Percentiles rank a stretch among this genome's conserved stretches.
Conservation (phyloP, 192 early-diverging fungal genomes). For the Entomortierella beljakovae region DNA sequence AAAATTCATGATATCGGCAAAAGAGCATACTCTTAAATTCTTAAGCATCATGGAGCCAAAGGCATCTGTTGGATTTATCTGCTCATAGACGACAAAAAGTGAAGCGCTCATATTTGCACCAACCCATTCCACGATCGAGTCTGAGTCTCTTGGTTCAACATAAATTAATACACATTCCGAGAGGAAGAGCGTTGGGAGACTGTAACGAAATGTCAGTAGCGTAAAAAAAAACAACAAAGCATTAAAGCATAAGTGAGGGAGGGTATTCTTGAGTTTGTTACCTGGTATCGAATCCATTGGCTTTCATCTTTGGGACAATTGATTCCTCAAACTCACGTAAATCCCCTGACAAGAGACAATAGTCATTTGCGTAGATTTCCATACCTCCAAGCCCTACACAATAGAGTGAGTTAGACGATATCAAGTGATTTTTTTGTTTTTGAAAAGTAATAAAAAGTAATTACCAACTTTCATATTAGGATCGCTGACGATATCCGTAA, state of each 20-base stretch:
- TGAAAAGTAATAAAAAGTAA: no score
- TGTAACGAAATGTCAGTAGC: conserved; percentile 12
- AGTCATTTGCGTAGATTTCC: conserved; percentile 76
- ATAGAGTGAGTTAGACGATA: no score
- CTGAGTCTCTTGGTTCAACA: conserved; percentile 72
- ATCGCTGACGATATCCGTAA: conserved; percentile 52
- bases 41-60: conserved; percentile 95
- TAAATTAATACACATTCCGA: conserved; percentile 97
- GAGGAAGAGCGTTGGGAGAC: conserved; percentile 86
- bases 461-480: conserved; percentile 53
- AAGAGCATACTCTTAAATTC: conserved; percentile 80
- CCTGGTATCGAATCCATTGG: conserved; percentile 68
- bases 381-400: conserved; percentile 71
- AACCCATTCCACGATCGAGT: conserved; percentile 80
- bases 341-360: conserved; percentile 84
- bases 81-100: conserved; percentile 89
- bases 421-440: neutral
- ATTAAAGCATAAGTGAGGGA: neutral
- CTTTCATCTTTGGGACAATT: conserved; percentile 70
- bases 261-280: conserved; percentile 24
- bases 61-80: conserved; percentile 88
- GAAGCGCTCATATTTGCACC: conserved; percentile 58
- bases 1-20: no score
- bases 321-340: conserved; percentile 72
- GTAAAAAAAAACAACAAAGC: neutral